Evolutionary conservation across 768 basidiomycete genomes (phyloP).

Genomic region (Cubamyces sp.): DNA sequence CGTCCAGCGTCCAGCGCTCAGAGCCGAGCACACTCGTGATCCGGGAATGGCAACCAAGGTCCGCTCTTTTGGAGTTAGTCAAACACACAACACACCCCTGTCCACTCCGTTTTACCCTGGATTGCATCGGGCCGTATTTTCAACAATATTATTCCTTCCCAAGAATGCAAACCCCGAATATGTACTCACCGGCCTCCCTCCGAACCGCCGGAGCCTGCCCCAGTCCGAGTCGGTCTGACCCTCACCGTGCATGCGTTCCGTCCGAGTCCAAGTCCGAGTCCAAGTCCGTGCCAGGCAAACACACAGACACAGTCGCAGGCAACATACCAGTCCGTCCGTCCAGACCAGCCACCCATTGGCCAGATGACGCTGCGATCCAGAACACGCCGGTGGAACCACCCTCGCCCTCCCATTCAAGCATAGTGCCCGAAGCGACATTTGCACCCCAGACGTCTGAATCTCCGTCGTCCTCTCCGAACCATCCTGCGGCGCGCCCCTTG

Average conservation of each 20-base stretch:
- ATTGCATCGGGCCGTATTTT: conserved; percentile 17
- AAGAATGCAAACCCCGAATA: conserved; percentile 15
- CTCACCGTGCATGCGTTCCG: not conserved
- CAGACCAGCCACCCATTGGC: not conserved
- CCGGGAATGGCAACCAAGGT: conserved; percentile 32
- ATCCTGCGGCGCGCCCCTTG: too few species aligned
- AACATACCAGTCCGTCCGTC: too few species aligned
- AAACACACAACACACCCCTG: conserved; percentile 20
- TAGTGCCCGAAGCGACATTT: conserved; percentile 8
- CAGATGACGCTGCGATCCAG: conserved; percentile 10
- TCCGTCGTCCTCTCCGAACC: not conserved
- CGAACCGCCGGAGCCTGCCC: too few species aligned
- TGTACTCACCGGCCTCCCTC: too few species aligned
- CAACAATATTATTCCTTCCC: not conserved
- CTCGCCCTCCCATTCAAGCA: conserved; percentile 12
- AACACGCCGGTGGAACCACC: conserved; percentile 17
- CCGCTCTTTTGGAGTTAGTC: conserved; percentile 33
- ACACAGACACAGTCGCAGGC: not conserved
- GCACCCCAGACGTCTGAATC: conserved; percentile 14
- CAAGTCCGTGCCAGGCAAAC: not conserved
- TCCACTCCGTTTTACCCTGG: conserved; percentile 23
- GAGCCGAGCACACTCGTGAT: conserved; percentile 27
- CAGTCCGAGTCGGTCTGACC: too few species aligned
- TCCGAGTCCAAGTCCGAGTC: not conserved
- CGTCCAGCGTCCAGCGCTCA: too few species aligned